Base-by-base conservation (phyloP, 257 asterid genomes). In the Ocimum tenuiflorum region DNA sequence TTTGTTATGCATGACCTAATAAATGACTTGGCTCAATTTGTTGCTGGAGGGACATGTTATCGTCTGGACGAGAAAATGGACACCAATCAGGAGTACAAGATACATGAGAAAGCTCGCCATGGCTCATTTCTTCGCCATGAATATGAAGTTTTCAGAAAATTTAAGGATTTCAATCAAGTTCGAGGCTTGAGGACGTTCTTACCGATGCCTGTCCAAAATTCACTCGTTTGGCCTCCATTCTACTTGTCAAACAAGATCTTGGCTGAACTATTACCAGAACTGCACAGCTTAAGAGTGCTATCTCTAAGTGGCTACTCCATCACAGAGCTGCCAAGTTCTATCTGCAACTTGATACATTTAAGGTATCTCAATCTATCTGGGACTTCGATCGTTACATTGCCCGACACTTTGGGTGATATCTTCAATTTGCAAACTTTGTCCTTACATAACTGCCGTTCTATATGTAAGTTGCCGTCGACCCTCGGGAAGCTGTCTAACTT, bases 1-100 rank as follows among this genome's bases (percentile, higher is more conserved):
- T 83, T 75, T 38, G 79, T 73, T 39, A 86, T 83, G 90, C 90
- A 82, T 27, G 86, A 81, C 50, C 79, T 86, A 43, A 77, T 84
- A 54, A 86, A 83, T 56, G 88, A 86, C 67, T 58, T 86, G 78
- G 94, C 94, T 65, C 81, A 77, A 11, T 68, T 72, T 62, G 85
- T 82, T 24, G 83, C 81, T 41, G 88, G 81, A 41, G 83, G 79
- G 57, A 72, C 71, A 10, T 83, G 85, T 79, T 72, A 74, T 22
- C 80, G 85, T 49, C 65, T 82, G 55, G 85, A 84, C 33, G 82
- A 81, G 71, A 80, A 83, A 73, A 73, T 82, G 82, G 80, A 79
- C 42, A 71, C 80, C 14, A 17, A 60, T 65, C 69, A 23, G 66
- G 71, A 68, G 35, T 67, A 76, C 56, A 47, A 23, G 18, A 48